Evolutionary conservation across 352 stramenopile genomes (phyloP).

Genomic region (Phytophthora idaei): DNA sequence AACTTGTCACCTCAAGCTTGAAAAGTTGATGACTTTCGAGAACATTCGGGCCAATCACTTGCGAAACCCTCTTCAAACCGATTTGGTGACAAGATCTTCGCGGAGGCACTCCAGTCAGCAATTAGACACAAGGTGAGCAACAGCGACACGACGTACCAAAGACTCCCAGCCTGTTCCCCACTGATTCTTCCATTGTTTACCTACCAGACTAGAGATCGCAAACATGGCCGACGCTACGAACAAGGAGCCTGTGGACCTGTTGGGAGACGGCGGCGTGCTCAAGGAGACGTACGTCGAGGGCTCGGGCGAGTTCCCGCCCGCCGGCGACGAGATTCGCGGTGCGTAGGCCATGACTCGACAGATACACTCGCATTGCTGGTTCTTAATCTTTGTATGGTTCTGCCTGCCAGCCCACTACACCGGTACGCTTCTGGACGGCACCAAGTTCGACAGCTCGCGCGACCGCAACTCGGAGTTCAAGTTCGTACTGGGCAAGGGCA

Average conservation of each 20-base stretch:
- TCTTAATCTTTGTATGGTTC: neutral
- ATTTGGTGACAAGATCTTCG: constrained; percentile 27
- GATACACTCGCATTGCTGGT: neutral
- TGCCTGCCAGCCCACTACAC: constrained; percentile 93
- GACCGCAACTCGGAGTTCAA: constrained; percentile 89
- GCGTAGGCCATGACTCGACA: constrained; percentile 6
- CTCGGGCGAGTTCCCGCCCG: constrained; percentile 76
- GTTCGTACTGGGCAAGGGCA: constrained; percentile 88
- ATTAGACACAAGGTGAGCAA: constrained; percentile 22
- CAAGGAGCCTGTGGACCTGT: constrained; percentile 71
- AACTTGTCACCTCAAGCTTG: constrained; percentile 5
- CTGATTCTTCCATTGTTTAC: neutral
- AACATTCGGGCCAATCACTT: constrained; percentile 46
- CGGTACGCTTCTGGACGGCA: constrained; percentile 93
- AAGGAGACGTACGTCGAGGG: constrained; percentile 93
- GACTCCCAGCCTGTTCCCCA: neutral
- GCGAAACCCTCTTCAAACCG: constrained; percentile 10
- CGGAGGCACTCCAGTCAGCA: constrained; percentile 16
- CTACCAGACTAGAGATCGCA: constrained; percentile 14
- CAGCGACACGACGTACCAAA: neutral
- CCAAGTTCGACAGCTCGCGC: constrained; percentile 95
- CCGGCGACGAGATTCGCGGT: constrained; percentile 87
- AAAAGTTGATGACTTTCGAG: constrained; percentile 37
- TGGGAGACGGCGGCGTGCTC: constrained; percentile 89
- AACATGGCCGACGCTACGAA: constrained; percentile 46